Evolutionary conservation across 768 basidiomycete species (phyloP).

Genomic region (Omphalotus guepiniiformis): DNA sequence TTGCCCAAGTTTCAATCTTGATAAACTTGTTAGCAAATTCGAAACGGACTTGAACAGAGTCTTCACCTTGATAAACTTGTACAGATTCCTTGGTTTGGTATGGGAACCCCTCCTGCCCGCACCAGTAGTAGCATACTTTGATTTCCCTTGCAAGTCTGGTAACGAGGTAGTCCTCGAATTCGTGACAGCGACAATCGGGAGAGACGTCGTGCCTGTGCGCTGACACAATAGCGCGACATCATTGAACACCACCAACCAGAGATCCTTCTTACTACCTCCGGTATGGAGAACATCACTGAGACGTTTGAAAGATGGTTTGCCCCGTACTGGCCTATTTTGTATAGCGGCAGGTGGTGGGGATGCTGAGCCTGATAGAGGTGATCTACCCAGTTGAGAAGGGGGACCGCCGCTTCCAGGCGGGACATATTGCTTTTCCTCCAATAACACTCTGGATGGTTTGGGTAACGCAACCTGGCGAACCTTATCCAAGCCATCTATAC

Average conservation of each 20-base stretch:
- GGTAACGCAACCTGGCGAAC: constrained; percentile 90
- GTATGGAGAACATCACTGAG: constrained; percentile 83
- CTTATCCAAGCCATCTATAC: constrained; percentile 94
- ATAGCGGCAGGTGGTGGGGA: constrained; percentile 32
- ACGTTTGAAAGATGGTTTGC: constrained; percentile 85
- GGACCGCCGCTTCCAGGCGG: constrained; percentile 21
- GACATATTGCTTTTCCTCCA: constrained; percentile 68
- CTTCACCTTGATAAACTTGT: constrained; percentile 85
- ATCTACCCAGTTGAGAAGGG: constrained; percentile 21
- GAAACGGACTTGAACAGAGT: neutral
- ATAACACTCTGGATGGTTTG: constrained; percentile 81
- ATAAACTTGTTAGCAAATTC: constrained; percentile 10
- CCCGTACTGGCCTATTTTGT: constrained; percentile 60
- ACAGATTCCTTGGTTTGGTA: constrained; percentile 84
- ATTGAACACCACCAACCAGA: constrained; percentile 95
- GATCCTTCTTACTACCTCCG: constrained; percentile 71
- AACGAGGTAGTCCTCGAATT: constrained; percentile 70
- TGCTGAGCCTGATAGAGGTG: constrained; percentile 37
- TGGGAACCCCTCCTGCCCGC: constrained; percentile 68
- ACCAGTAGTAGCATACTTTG: constrained; percentile 82
- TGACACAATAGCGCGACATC: constrained; percentile 94
- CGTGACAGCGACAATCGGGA: constrained; percentile 67
- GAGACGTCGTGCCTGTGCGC: constrained; percentile 81
- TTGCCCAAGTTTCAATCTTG: constrained; percentile 90
- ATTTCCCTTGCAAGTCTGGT: constrained; percentile 79